Evolutionary conservation across 2,329 filamentous ascomycete genomes (phyloP), one percentile per base, ranked within the genome.

Genomic region (Calycina herbarum): DNA sequence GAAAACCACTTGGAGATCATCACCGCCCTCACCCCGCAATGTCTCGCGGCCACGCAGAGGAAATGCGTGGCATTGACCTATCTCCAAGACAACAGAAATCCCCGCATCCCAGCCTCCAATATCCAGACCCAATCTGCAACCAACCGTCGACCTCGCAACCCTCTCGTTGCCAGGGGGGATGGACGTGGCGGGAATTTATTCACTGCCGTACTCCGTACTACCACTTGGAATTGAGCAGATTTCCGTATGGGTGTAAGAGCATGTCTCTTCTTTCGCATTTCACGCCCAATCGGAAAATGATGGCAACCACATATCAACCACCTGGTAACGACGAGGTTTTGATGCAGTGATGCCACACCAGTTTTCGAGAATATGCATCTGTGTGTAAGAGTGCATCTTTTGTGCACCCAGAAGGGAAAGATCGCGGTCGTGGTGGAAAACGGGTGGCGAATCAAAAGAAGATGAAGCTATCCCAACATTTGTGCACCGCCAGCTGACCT

Each of bases 401-500:
- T 54, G 48, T 54, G 13, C 48, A 54, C 24, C 48, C 10, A 24
- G 20, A 54, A 54, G 24, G 24, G 20, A 13, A 54, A 54, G 48
- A 54, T 54, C 48, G 20, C 20, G n/a, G 10, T 27, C 48, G 10
- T 54, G 20, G 20, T 54, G 48, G 48, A 11, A 35, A 35, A 17
- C 15, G 29, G 15, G 65, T 64, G 63, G 62, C 67, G 61, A 69
- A 66, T 66, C 67, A 65, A 15, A 29, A 48, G 62, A n/a, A 40
- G 38, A 24, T 38, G 61, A 33, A 17, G 58, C 42, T 58, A 64
- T 69, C 54, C 66, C 65, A 64, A 65, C 62, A 64, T 58, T 67
- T 58, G 64, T 63, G 67, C 59, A 66, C 57, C 15, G 31, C 48
- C 66, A 66, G 59, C 61, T 69, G 69, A 70, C 68, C 61, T 33